Conservation (phyloP, 225 moss, liverwort and hornwort genomes). For the Rhytidiadelphus loreus region DNA sequence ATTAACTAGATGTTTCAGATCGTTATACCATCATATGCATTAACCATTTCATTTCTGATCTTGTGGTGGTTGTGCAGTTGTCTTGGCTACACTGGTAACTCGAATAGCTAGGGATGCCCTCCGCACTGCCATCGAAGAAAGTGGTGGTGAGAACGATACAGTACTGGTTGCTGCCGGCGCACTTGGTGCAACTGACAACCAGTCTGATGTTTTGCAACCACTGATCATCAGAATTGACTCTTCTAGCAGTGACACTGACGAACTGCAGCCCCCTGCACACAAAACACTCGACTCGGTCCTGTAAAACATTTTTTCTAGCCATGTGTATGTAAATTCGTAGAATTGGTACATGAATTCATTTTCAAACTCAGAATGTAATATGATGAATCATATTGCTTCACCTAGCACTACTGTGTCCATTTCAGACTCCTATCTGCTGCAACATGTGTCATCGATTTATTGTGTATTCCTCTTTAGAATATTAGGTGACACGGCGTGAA, state of each 20-base stretch:
- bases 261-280: background rate
- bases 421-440: background rate
- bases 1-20: background rate
- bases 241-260: background rate
- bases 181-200: background rate
- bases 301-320: background rate
- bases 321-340: background rate
- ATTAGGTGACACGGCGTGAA: background rate
- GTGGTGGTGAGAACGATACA: conserved; percentile 2
- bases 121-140: conserved; percentile 29
- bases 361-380: background rate
- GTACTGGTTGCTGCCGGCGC: background rate
- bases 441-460: background rate
- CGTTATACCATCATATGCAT: background rate
- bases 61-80: conserved; percentile 11
- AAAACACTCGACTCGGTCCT: conserved; percentile 8
- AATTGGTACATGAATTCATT: background rate
- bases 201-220: conserved; percentile 13
- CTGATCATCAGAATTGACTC: conserved; percentile 27
- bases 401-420: background rate
- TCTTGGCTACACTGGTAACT: conserved; percentile 19
- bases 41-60: background rate
- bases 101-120: conserved; percentile 41
- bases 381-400: background rate
- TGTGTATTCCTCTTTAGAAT: background rate